These are phyloP conservation scores for Cryphonectria carpinicola DNA, from an alignment of 2,329 filamentous ascomycete species.

Conservation along the genomic window DNA sequence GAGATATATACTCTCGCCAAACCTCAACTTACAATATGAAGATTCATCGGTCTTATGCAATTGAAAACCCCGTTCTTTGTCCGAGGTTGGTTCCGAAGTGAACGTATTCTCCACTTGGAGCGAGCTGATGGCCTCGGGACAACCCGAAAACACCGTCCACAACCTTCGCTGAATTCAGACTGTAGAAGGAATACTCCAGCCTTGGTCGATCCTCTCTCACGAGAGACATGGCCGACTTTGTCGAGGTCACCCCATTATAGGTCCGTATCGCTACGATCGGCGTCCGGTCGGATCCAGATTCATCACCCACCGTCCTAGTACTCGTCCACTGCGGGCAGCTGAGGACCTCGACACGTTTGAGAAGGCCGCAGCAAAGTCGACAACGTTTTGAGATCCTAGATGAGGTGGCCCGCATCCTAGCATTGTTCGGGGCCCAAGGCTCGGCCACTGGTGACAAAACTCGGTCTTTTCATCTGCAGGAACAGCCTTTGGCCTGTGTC, in stretches of 20 bases:
- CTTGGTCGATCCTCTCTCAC: background rate
- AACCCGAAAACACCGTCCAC: background rate
- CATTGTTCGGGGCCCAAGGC: background rate
- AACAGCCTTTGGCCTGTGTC: background rate
- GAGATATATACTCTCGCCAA: background rate
- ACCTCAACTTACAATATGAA: background rate
- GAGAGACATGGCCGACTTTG: background rate
- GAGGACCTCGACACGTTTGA: background rate
- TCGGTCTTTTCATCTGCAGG: background rate
- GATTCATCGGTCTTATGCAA: background rate
- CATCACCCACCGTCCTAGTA: background rate
- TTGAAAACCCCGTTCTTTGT: slow-evolving; percentile 1
- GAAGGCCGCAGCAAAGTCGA: background rate
- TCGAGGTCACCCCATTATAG: background rate
- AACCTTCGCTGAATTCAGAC: background rate
- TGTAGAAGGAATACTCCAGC: background rate
- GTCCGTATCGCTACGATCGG: background rate
- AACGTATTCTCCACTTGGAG: background rate
- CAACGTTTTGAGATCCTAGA: background rate
- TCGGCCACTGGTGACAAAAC: background rate
- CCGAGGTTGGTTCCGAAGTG: background rate
- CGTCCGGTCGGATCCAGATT: background rate
- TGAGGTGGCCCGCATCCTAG: background rate
- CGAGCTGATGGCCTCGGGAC: background rate
- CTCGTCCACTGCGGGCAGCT: background rate